These are phyloP conservation scores for Venturia effusa DNA, from an alignment of 2,329 filamentous ascomycete species.

Conservation along the genomic window DNA sequence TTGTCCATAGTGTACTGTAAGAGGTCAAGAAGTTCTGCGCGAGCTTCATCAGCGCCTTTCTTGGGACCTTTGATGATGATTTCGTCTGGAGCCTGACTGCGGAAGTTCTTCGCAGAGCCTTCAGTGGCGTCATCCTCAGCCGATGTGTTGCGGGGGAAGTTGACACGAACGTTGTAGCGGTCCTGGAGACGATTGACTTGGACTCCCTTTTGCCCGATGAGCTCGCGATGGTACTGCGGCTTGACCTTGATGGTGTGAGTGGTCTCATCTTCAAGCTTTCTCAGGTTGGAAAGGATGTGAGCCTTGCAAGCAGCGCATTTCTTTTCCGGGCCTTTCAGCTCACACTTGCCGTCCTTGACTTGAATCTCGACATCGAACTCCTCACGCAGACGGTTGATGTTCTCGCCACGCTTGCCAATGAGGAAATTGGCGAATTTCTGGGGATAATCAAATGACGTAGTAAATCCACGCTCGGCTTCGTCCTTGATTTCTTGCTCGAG, in stretches of 20 bases:
- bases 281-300: constrained; percentile 68
- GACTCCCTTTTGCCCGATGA: constrained; percentile 79
- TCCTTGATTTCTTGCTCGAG: constrained; percentile 82
- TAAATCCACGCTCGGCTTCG: constrained; percentile 87
- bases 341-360: constrained; percentile 85
- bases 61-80: constrained; percentile 85
- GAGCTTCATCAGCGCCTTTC: constrained; percentile 83
- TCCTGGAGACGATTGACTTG: constrained; percentile 89
- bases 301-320: constrained; percentile 82
- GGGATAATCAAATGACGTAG: constrained; percentile 79
- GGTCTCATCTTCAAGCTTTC: constrained; percentile 81
- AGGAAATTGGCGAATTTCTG: constrained; percentile 88
- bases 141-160: constrained; percentile 63
- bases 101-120: constrained; percentile 51
- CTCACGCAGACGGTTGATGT: constrained; percentile 57
- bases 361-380: constrained; percentile 71
- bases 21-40: constrained; percentile 81
- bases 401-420: constrained; percentile 56
- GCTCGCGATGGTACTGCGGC: constrained; percentile 83
- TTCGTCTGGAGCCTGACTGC: constrained; percentile 71
- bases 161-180: constrained; percentile 86
- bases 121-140: constrained; percentile 53
- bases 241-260: constrained; percentile 83
- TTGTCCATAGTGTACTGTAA: constrained; percentile 86
- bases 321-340: constrained; percentile 89